Evolutionary conservation across 2,329 filamentous ascomycete species (phyloP), one percentile per base, ranked within the genome.

Genomic region (Seiridium cupressi): DNA sequence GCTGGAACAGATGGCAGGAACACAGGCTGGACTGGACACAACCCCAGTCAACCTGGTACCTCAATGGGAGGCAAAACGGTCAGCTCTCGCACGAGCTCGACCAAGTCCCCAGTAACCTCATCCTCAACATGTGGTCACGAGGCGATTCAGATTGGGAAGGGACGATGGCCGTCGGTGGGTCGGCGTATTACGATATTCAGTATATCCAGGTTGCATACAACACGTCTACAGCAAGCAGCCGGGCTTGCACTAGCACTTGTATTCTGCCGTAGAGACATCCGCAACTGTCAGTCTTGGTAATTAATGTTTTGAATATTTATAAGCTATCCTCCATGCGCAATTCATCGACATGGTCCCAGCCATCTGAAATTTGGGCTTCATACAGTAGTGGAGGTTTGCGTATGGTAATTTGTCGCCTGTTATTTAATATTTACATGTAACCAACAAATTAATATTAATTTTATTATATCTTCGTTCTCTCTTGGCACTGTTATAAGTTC

Each of bases 11-110:
- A 31, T 53, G 32, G 32, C 49, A 53, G 49, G 49, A 53, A 9
- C 49, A 53, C 49, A 34, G 49, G 13, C 31, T 53, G 11, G 49
- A 53, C 49, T 53, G 49, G 49, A 53, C 49, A 4, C 49, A 53
- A 13, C 49, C 49, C 49, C 35, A 53, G 49, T 36, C 49, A 34
- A 53, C 49, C 35, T 53, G 49, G 49, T 53, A 53, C 34, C 49
- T 53, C 10, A 53, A 53, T n/a, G 49, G 49, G 31, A 53, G 26
- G 49, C 10, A 36, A 34, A 53, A 53, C 49, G 49, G 49, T 5
- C 32, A 53, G 49, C 49, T 53, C 11, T 8, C 49, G 11, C 49
- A 53, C 35, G 49, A 53, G 49, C 9, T 36, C 4, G 10, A 11
- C 2, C 49, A 53, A 13, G 9, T 18, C 11, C 49, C 49, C 4